Evolutionary conservation across 768 basidiomycete genomes (phyloP), one percentile per base, ranked within the genome.

Genomic region (Boletus pseudo-olivaceus): DNA sequence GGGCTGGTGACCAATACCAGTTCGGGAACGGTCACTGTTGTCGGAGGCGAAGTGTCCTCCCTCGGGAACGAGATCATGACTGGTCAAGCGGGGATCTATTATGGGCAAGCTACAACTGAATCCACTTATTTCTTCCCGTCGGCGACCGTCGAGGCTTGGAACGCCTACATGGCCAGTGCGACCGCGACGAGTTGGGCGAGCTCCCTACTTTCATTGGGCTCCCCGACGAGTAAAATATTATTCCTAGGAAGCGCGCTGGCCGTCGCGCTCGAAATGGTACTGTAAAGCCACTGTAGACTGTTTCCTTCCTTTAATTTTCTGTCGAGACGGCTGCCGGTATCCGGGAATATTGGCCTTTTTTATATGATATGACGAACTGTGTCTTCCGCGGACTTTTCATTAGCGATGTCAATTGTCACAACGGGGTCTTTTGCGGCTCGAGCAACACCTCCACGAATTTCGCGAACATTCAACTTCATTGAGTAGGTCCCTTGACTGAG

Each of bases 121-220:
- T 82, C 78, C 12, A 83, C 76, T 2, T 82, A 78, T 60, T 65
- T 80, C 17, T 82, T 78, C 63, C 83, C 83, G 0, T 65, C 75
- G 2, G 82, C 78, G 3, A 86, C 82, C 0, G 74, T 79, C 37
- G 77, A 74, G 7, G 82, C 83, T 1, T 86, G 84, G 84, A 65
- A 75, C 20, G 64, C 72, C 5, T 84, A 80, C 59, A 78, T 83
- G 20, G 66, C 63, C 14, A 76, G 77, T 1, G 75, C 73, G 40
- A 76, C 46, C 2, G 27, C 41, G 29, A 49, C 17, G 10, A 11
- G 37, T n/a, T 4, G 23, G 23, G 23, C 23, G 23, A 23, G 23
- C 23, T 23, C 23, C 23, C 23, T 23, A 23, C 23, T 23, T 23
- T 23, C 23, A 23, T 23, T 23, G 23, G 23, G 23, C 23, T 23